Conservation (phyloP, 345 rosid genomes). For the Punica granatum region DNA sequence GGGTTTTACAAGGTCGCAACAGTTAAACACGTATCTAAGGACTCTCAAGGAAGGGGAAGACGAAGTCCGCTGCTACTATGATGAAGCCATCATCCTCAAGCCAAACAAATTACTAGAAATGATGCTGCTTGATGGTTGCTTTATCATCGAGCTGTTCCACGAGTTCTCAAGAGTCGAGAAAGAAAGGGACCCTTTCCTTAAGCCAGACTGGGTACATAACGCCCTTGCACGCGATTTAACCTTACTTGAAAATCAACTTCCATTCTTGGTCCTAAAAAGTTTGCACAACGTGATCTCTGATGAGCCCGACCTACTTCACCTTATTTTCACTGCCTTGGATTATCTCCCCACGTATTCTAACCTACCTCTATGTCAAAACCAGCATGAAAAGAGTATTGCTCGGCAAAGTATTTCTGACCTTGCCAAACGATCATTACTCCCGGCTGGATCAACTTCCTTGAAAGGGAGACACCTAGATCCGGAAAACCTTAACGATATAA, state of each 20-base stretch:
- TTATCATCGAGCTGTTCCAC: constrained; percentile 12
- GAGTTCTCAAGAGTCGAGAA: neutral
- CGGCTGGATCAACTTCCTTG: neutral
- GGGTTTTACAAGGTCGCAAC: neutral
- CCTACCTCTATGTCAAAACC: no score
- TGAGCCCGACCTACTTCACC: neutral
- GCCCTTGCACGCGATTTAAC: neutral
- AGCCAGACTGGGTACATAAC: neutral
- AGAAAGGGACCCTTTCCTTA: neutral
- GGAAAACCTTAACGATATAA: neutral
- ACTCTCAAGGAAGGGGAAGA: constrained; percentile 12
- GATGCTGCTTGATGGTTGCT: constrained; percentile 26
- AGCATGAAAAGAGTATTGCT: no score
- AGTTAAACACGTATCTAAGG: neutral
- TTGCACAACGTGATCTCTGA: neutral
- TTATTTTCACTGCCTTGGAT: neutral
- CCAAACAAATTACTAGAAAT: constrained; percentile 15
- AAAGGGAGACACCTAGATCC: neutral
- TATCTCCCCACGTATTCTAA: neutral
- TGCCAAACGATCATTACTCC: neutral
- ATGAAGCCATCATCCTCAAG: neutral
- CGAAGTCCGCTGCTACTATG: constrained; percentile 17
- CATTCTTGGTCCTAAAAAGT: constrained; percentile 10
- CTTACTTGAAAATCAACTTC: constrained; percentile 14
- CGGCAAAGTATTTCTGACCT: neutral